Evolutionary conservation across 2,329 filamentous ascomycete genomes (phyloP).

Genomic region (Clarireedia sp.): DNA sequence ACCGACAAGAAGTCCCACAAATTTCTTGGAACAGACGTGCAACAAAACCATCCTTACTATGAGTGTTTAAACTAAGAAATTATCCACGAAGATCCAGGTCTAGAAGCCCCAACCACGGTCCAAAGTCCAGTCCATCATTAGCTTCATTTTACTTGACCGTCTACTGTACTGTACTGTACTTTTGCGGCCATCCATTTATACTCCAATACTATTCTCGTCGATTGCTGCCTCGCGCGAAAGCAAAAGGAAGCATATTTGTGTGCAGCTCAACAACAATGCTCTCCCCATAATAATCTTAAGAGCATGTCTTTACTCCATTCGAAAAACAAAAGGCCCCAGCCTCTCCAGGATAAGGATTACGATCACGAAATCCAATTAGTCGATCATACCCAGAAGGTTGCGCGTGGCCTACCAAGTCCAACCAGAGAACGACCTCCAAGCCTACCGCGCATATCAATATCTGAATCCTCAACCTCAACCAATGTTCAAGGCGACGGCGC

Average conservation of each 20-base stretch:
- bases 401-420: constrained; percentile 2
- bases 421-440: background rate
- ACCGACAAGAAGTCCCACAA: background rate
- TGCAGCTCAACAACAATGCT: constrained; percentile 3
- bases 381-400: constrained; percentile 34
- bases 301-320: constrained; percentile 8
- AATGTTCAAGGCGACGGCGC: constrained; percentile 18
- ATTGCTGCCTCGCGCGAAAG: background rate
- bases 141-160: background rate
- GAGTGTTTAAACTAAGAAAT: background rate
- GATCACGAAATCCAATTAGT: constrained; percentile 66
- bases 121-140: background rate
- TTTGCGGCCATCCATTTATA: background rate
- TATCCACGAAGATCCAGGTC: background rate
- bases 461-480: constrained; percentile 19
- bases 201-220: background rate
- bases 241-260: background rate
- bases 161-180: too few relatives aligned
- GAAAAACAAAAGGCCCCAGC: constrained; percentile 33
- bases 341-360: constrained; percentile 53
- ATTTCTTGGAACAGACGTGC: constrained; percentile 9
- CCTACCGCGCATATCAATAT: constrained; percentile 5
- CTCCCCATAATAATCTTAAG: constrained; percentile 1
- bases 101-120: background rate
- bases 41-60: background rate